Percentiles rank a stretch among this genome's conserved stretches.
These are phyloP conservation scores for Dendrocalamus latiflorus DNA, from an alignment of 202 grass and related monocot species.

Conservation along the genomic window DNA sequence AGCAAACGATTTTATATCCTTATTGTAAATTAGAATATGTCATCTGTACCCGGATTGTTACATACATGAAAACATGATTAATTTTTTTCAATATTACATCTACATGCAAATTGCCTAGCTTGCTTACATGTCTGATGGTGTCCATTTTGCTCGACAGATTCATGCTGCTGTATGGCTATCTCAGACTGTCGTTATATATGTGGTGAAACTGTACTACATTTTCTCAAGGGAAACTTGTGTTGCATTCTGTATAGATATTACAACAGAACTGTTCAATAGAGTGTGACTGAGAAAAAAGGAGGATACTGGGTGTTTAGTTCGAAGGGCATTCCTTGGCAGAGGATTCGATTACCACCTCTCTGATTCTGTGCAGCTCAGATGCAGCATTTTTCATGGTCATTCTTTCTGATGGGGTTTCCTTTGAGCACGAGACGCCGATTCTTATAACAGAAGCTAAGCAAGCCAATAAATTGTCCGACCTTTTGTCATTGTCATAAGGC, in stretches of 20 bases:
- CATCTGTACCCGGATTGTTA: neutral
- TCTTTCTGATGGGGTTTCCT: constrained; percentile 23
- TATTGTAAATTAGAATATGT: too few relatives aligned
- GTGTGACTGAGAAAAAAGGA: neutral
- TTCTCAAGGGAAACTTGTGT: neutral
- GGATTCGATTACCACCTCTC: neutral
- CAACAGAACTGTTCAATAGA: too few relatives aligned
- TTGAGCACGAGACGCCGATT: constrained; percentile 48
- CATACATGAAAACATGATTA: too few relatives aligned
- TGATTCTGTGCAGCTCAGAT: constrained; percentile 34
- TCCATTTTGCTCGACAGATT: neutral
- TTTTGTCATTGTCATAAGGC: neutral
- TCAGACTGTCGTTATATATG: neutral
- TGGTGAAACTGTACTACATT: too few relatives aligned
- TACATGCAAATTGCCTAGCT: too few relatives aligned
- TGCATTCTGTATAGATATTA: too few relatives aligned
- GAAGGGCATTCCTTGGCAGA: neutral
- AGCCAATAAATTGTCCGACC: neutral
- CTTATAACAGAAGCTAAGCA: constrained; percentile 27
- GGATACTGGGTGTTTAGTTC: neutral
- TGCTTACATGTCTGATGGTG: neutral
- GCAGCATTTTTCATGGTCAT: constrained; percentile 39
- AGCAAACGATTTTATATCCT: too few relatives aligned
- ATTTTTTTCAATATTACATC: neutral
- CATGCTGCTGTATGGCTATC: neutral